Evolutionary conservation across 805 yeast species (phyloP).

Genomic region (Wickerhamomyces alni): DNA sequence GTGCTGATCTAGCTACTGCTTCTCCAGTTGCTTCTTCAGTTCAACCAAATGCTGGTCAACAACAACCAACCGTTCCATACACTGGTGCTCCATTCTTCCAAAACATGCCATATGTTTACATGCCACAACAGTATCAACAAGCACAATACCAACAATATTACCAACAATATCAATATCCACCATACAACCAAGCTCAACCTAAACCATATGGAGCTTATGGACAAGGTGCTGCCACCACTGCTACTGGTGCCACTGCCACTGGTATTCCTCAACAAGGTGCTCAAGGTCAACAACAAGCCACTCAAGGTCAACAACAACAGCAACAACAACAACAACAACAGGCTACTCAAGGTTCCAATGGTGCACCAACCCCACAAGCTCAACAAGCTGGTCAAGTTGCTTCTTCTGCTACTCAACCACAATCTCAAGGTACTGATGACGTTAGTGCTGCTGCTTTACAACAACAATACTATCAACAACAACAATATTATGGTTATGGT

Average conservation of each 20-base stretch:
- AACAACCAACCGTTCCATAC: conserved; percentile 20
- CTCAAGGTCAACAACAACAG: neutral
- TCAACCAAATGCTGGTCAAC: conserved; percentile 23
- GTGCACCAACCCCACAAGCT: conserved; percentile 7
- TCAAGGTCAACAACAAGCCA: conserved; percentile 6
- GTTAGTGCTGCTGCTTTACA: conserved; percentile 19
- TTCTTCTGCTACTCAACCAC: conserved; percentile 5
- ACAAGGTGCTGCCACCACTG: neutral
- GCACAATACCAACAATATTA: conserved; percentile 10
- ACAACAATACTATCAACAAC: conserved; percentile 21
- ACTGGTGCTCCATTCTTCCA: conserved; percentile 12
- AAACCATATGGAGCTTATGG: conserved; percentile 14
- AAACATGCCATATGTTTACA: conserved; percentile 22
- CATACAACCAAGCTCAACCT: conserved; percentile 16
- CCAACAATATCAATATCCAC: conserved; percentile 9
- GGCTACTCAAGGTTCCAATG: conserved; percentile 10
- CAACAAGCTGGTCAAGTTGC: neutral
- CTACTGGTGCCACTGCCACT: neutral
- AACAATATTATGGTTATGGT: conserved; percentile 16
- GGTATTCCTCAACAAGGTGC: conserved; percentile 7
- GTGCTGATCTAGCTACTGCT: conserved; percentile 16
- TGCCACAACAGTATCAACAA: conserved; percentile 15
- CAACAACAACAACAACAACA: no score
- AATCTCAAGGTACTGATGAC: conserved; percentile 13
- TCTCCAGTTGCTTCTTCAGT: conserved; percentile 24